Evolutionary conservation across 2,329 filamentous ascomycete genomes (phyloP).

Genomic region (Amesomyces nigricolor): DNA sequence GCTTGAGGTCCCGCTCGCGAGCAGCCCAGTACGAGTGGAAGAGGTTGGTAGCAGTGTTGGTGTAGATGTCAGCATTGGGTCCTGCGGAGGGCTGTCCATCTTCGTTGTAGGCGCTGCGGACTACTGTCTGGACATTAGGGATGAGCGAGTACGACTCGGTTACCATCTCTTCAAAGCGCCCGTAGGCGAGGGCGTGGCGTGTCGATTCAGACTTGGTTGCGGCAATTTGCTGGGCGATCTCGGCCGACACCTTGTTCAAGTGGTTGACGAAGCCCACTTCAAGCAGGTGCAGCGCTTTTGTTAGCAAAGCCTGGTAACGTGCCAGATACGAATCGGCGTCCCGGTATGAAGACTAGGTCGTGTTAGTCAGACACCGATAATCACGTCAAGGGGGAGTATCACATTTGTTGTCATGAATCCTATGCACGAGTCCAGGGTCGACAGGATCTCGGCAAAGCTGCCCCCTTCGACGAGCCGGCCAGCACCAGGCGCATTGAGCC

Average conservation of each 20-base stretch:
- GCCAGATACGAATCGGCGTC: constrained; percentile 85
- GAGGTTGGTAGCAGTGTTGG: constrained; percentile 49
- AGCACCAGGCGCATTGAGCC: constrained; percentile 87
- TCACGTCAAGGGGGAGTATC: too few species aligned
- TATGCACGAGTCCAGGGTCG: constrained; percentile 82
- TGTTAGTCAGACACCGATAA: constrained; percentile 12
- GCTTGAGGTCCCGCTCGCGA: constrained; percentile 49
- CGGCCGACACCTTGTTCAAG: constrained; percentile 48
- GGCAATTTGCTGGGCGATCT: constrained; percentile 50
- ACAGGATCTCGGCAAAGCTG: constrained; percentile 82
- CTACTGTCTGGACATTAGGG: constrained; percentile 49
- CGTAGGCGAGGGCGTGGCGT: constrained; percentile 54
- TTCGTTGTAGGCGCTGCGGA: constrained; percentile 47
- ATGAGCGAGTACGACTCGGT: constrained; percentile 51
- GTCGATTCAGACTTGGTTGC: constrained; percentile 54
- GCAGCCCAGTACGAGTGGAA: constrained; percentile 49
- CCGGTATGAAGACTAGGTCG: constrained; percentile 64
- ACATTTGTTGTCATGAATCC: constrained; percentile 87
- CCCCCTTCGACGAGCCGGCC: constrained; percentile 77
- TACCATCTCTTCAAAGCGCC: constrained; percentile 54
- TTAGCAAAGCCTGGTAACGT: constrained; percentile 75
- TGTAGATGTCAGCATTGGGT: constrained; percentile 47
- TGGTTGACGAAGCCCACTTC: constrained; percentile 51
- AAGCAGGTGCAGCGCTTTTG: constrained; percentile 57
- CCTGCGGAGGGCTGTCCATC: constrained; percentile 42